Base-by-base conservation (phyloP, 1,284 basidiomycete species). In the Trametes versicolor region DNA sequence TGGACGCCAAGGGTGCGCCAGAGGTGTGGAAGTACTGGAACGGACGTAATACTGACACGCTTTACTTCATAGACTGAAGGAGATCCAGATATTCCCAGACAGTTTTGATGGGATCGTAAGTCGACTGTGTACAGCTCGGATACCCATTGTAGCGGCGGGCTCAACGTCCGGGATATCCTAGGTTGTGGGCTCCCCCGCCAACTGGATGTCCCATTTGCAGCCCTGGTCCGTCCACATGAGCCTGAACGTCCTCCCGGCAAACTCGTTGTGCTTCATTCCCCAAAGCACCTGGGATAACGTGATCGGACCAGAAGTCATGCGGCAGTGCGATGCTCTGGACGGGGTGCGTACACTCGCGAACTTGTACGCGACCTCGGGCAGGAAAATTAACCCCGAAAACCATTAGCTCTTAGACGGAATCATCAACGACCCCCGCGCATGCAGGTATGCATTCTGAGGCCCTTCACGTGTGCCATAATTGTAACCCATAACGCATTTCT, bases 391-490 rank as follows among this genome's bases (percentile, higher is more conserved):
- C 15, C 13, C 19, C 10, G 4, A 8, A 4, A 36, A 8, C 5
- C 8, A 10, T 4, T 34, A 73, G 71, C 45, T 74, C 7, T 52
- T 54, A 1, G 77, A 78, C 60, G 75, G 75, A 8, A 74, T 78
- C 60, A 74, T 78, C 59, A 74, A 70, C 34, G 73, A 78, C 51
- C 77, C 78, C 0, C 72, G 71, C 37, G 56, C 63, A 13, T 79
- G 78, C 71, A 65, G 71, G 63, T 73, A 34, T 10, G 70, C 60
- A 1, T 29, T 17, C 12, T 43, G 36, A 25, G 55, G 4, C 21
- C 13, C 45, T 4, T 5, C 7, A 12, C 3, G 23, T 27, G 19
- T 4, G 1, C 5, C 41, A 17, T 2, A 10, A 13, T 6, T 27
- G 17, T 23, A 29, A 17, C 8, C n/a, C 17, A 32, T 32, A n/a